A percentile compares a stretch with the other conserved stretches of the same genome.
Evolutionary conservation across 192 early-diverging fungal species (phyloP).

Genomic region (Coemansia sp.): DNA sequence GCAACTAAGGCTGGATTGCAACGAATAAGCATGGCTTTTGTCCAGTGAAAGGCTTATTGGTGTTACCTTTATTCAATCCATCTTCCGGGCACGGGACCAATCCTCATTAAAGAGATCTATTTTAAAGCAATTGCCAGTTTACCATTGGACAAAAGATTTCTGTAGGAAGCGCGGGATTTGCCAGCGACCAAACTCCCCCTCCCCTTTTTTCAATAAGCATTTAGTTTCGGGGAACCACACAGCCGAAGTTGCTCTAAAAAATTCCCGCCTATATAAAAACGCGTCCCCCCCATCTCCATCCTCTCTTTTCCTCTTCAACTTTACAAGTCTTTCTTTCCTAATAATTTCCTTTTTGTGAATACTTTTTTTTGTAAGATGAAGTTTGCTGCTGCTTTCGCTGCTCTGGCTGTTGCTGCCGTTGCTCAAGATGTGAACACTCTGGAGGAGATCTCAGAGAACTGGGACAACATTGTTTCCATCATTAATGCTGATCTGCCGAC

Average conservation of each 20-base stretch:
- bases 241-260: too few species aligned
- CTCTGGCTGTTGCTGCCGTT: conserved; percentile 10
- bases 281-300: not conserved
- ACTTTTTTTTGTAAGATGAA: conserved; percentile 21
- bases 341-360: conserved; percentile 1
- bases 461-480: conserved; percentile 28
- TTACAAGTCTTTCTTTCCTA: not conserved
- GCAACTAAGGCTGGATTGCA: too few species aligned
- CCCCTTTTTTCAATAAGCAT: too few species aligned
- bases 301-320: not conserved
- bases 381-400: conserved; percentile 30
- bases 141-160: conserved; percentile 5
- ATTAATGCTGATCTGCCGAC: conserved; percentile 39
- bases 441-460: conserved; percentile 36
- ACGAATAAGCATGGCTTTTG: too few species aligned
- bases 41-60: not conserved
- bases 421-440: conserved; percentile 28
- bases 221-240: too few species aligned
- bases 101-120: not conserved
- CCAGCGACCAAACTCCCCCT: too few species aligned
- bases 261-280: too few species aligned
- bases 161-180: not conserved
- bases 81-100: not conserved
- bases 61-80: not conserved
- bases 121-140: not conserved